Percentiles rank a stretch among this genome's conserved stretches.
phyloP scores from a whole-genome alignment of 73 alveolate genomes.

The Tetrahymena thermophila region DNA sequence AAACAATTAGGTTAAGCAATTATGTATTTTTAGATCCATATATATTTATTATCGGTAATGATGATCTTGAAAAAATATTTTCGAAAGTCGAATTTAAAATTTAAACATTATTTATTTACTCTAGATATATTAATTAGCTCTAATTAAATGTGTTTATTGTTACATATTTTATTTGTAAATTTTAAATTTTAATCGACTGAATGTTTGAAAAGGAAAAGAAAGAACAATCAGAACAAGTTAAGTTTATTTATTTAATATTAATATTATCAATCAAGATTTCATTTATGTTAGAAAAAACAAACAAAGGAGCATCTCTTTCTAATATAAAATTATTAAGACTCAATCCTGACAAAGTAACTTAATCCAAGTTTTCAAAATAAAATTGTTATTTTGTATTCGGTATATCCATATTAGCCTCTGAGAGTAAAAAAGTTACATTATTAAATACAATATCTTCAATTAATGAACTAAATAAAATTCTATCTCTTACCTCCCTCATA shows the following conservation, averaged over 20 bases:
- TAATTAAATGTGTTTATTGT: neutral
- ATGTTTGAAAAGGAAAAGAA: neutral
- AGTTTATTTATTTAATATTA: neutral
- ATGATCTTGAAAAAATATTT: neutral
- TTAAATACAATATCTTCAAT: neutral
- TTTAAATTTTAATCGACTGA: neutral
- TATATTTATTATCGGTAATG: neutral
- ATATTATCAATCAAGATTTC: neutral
- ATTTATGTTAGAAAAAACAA: neutral
- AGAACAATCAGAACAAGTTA: neutral
- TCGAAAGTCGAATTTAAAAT: neutral
- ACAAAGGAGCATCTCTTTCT: neutral
- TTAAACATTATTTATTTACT: neutral
- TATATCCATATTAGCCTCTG: neutral
- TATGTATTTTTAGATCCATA: neutral
- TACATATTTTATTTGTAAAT: neutral
- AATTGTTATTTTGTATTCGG: neutral
- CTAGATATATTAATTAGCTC: neutral
- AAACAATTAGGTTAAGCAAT: no score
- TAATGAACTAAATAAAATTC: neutral
- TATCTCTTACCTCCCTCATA: neutral
- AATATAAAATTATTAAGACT: neutral
- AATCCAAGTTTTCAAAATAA: neutral
- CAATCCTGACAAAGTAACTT: neutral
- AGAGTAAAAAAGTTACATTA: neutral